Percentiles rank a stretch among this genome's conserved stretches.
These are phyloP conservation scores for Fusarium sp. DNA, from an alignment of 2,329 filamentous ascomycete genomes.

Conservation along the genomic window DNA sequence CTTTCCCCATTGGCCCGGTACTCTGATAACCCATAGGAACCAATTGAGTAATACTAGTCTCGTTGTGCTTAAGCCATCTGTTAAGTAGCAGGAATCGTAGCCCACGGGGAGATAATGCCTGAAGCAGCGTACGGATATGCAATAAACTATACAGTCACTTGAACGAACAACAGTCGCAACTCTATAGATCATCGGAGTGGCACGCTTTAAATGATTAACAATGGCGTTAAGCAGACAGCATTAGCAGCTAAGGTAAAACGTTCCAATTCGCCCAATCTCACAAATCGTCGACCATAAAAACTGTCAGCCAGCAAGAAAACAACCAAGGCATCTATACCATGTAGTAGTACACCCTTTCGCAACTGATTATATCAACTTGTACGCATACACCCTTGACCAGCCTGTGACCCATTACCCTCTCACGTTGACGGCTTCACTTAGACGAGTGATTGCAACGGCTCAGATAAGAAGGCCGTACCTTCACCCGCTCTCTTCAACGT, in stretches of 20 bases:
- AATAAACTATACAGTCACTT: no score
- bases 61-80: no score
- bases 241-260: conserved; percentile 10
- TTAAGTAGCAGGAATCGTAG: no score
- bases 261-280: conserved; percentile 38
- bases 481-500: neutral
- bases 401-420: conserved; percentile 6
- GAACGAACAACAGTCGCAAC: neutral
- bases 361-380: conserved; percentile 23
- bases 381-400: conserved; percentile 14
- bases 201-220: neutral
- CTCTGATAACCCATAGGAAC: neutral
- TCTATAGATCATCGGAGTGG: neutral
- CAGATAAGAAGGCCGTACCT: neutral
- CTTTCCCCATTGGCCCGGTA: conserved; percentile 11
- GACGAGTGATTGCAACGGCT: neutral
- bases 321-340: conserved; percentile 39
- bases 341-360: conserved; percentile 36
- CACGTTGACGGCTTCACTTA: conserved; percentile 1
- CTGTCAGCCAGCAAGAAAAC: conserved; percentile 26
- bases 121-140: no score
- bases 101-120: no score
- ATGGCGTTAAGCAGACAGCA: neutral
- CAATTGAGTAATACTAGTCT: no score
- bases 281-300: conserved; percentile 24